A percentile compares a stretch with the other conserved stretches of the same genome.
Evolutionary conservation across 495 filamentous ascomycete genomes (phyloP).

Genomic region (Hypoxylon subgilvum): DNA sequence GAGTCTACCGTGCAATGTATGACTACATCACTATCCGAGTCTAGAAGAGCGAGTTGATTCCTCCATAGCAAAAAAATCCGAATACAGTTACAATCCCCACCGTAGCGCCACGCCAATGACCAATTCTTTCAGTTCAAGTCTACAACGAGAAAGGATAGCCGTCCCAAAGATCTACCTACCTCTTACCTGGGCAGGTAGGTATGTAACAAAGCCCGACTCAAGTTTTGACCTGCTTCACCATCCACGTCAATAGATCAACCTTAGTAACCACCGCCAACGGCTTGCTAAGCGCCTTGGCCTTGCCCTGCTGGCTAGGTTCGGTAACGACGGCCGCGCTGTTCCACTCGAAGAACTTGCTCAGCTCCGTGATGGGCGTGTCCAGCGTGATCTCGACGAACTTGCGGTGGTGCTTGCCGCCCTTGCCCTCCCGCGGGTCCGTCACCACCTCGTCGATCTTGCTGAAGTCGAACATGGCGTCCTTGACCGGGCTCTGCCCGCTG

Average conservation of each 20-base stretch:
- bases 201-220: conserved; percentile 1
- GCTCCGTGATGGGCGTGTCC: conserved; percentile 80
- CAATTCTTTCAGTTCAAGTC: neutral
- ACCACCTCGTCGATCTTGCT: conserved; percentile 80
- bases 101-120: conserved; percentile 25
- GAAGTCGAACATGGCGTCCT: conserved; percentile 97
- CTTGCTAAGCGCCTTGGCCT: conserved; percentile 64
- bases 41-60: conserved; percentile 15
- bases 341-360: conserved; percentile 96
- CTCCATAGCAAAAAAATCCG: neutral
- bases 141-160: neutral
- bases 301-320: conserved; percentile 58
- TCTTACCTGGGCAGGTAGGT: neutral
- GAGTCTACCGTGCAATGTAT: conserved; percentile 26
- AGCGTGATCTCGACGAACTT: conserved; percentile 93
- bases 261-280: conserved; percentile 94
- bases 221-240: conserved; percentile 74
- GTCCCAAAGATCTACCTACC: too few species aligned
- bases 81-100: neutral
- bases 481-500: conserved; percentile 70
- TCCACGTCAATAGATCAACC: conserved; percentile 91
- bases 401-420: conserved; percentile 57
- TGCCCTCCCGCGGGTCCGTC: conserved; percentile 74
- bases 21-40: conserved; percentile 2
- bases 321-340: conserved; percentile 95